A percentile compares a stretch with the other conserved stretches of the same genome.
Conservation (phyloP, 2,329 filamentous ascomycete species). For the Stemphylium beticola region DNA sequence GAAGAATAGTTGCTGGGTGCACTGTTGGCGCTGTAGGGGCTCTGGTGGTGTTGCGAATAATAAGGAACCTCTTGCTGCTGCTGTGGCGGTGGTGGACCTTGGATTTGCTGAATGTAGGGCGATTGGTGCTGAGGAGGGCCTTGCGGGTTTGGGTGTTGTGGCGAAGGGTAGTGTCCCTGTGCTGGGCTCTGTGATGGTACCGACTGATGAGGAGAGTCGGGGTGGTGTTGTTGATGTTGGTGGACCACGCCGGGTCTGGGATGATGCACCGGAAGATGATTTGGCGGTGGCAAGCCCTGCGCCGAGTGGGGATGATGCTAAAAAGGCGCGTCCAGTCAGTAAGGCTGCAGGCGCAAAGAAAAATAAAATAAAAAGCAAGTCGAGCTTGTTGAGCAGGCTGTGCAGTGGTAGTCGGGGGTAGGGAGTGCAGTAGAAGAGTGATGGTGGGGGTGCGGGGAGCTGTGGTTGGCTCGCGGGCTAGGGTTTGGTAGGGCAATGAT, state of each 20-base stretch:
- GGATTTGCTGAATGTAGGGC: constrained; percentile 71
- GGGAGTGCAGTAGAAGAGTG: constrained; percentile 21
- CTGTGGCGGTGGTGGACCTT: constrained; percentile 66
- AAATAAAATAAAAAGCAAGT: constrained; percentile 21
- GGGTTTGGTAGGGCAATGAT: constrained; percentile 28
- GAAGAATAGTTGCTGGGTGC: constrained; percentile 84
- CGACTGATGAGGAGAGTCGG: constrained; percentile 66
- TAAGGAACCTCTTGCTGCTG: constrained; percentile 70
- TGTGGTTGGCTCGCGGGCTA: constrained; percentile 31
- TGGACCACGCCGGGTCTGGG: constrained; percentile 73
- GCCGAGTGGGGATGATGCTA: constrained; percentile 80
- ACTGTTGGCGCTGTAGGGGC: constrained; percentile 82
- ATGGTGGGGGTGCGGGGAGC: constrained; percentile 28
- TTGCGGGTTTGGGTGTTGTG: constrained; percentile 67
- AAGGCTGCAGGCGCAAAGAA: constrained; percentile 24
- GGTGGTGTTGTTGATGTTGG: constrained; percentile 59
- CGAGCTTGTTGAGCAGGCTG: neutral
- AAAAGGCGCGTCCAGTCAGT: constrained; percentile 40
- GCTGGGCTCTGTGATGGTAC: constrained; percentile 64
- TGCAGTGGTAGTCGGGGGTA: constrained; percentile 21
- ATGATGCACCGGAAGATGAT: constrained; percentile 67
- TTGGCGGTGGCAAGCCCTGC: constrained; percentile 70
- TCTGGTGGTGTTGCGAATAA: constrained; percentile 83
- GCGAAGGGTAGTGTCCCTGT: constrained; percentile 68
- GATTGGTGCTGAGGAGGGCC: constrained; percentile 58